A percentile compares a stretch with the other conserved stretches of the same genome.
Evolutionary conservation across 768 basidiomycete genomes (phyloP).

Genomic region (Infundibulicybe gibba): DNA sequence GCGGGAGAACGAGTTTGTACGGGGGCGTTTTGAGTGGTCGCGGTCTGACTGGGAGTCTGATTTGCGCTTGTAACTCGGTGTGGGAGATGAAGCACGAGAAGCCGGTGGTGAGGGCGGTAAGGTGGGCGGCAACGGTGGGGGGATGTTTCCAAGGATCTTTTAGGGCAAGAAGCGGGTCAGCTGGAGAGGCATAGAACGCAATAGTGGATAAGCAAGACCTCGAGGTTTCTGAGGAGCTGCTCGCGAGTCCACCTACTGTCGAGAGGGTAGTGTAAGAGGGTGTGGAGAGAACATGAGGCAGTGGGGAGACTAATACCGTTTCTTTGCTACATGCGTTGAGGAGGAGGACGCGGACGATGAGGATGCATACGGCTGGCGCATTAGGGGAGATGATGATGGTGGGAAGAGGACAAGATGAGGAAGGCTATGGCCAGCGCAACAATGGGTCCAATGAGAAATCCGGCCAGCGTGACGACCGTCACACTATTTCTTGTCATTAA

Average conservation of each 20-base stretch:
- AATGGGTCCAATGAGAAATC: slow-evolving; percentile 29
- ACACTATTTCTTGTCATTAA: too few relatives aligned
- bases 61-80: slow-evolving; percentile 45
- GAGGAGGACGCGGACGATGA: slow-evolving; percentile 14
- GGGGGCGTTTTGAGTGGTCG: slow-evolving; percentile 43
- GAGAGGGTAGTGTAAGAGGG: slow-evolving; percentile 14
- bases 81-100: slow-evolving; percentile 46
- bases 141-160: slow-evolving; percentile 39
- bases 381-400: slow-evolving; percentile 31
- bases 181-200: slow-evolving; percentile 4
- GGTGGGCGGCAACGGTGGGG: slow-evolving; percentile 37
- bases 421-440: slow-evolving; percentile 29
- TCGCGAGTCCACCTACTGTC: slow-evolving; percentile 47
- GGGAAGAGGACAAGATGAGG: slow-evolving; percentile 39
- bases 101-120: slow-evolving; percentile 50
- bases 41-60: slow-evolving; percentile 30
- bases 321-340: slow-evolving; percentile 31
- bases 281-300: neutral
- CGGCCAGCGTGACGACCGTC: slow-evolving; percentile 2
- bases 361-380: slow-evolving; percentile 12
- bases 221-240: slow-evolving; percentile 43
- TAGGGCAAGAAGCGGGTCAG: slow-evolving; percentile 7
- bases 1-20: slow-evolving; percentile 30
- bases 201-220: slow-evolving; percentile 26
- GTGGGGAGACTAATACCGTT: slow-evolving; percentile 12